Evolutionary conservation across 495 filamentous ascomycete genomes (phyloP).

Genomic region (Tuber calosporum): DNA sequence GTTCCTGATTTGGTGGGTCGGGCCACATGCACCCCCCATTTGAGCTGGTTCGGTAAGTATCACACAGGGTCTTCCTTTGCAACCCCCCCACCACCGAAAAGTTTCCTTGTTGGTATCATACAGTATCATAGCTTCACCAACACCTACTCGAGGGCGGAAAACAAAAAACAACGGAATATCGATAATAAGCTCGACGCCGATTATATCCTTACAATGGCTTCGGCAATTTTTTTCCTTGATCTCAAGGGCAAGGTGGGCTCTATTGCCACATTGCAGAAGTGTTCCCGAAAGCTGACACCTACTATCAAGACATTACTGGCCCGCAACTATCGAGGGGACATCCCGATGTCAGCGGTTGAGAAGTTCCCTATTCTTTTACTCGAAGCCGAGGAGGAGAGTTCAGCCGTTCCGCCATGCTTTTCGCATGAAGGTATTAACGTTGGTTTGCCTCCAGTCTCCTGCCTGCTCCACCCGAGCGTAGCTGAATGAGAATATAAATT

Average conservation of each 20-base stretch:
- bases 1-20: background rate
- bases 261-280: slow-evolving; percentile 5
- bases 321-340: slow-evolving; percentile 97
- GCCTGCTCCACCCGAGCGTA: slow-evolving; percentile 6
- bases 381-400: slow-evolving; percentile 99
- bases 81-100: background rate
- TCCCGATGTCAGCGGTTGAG: slow-evolving; percentile 98
- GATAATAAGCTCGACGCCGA: background rate
- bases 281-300: slow-evolving; percentile 40
- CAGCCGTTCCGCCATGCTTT: slow-evolving; percentile 95
- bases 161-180: background rate
- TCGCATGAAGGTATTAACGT: slow-evolving; percentile 98
- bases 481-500: slow-evolving; percentile 1
- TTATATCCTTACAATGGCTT: slow-evolving; percentile 63
- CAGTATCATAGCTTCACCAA: background rate
- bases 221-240: slow-evolving; percentile 97
- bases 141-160: background rate
- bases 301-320: slow-evolving; percentile 78
- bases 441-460: slow-evolving; percentile 40
- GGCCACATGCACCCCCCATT: background rate
- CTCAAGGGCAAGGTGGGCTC: slow-evolving; percentile 92
- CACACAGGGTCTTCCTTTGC: background rate
- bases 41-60: background rate
- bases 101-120: background rate
- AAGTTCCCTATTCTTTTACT: slow-evolving; percentile 94